A percentile compares a stretch with the other conserved stretches of the same genome.
These are phyloP conservation scores for Boechera retrofracta DNA, from an alignment of 345 rosid species.

Conservation along the genomic window DNA sequence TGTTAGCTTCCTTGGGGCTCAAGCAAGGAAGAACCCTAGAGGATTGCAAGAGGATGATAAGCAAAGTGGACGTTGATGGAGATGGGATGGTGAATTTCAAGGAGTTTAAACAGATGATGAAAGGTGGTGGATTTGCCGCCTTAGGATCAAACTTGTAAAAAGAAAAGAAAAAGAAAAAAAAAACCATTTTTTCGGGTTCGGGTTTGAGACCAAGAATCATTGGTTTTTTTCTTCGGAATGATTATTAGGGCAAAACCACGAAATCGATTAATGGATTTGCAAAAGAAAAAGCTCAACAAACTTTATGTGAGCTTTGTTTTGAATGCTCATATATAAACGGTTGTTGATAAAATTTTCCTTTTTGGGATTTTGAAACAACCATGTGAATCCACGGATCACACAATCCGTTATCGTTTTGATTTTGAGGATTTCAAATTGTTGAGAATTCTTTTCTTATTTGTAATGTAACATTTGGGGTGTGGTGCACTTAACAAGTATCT, in stretches of 20 bases:
- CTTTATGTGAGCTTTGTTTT: conserved; percentile 34
- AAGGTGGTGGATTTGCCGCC: conserved; percentile 92
- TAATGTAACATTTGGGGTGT: conserved; percentile 24
- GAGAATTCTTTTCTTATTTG: conserved; percentile 19
- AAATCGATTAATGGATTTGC: conserved; percentile 26
- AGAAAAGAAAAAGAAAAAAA: neutral
- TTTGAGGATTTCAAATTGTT: conserved; percentile 19
- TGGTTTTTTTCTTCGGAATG: conserved; percentile 37
- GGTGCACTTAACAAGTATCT: conserved; percentile 5
- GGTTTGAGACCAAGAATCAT: conserved; percentile 38
- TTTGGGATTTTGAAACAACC: conserved; percentile 32
- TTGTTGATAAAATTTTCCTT: conserved; percentile 17
- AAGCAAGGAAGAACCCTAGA: conserved; percentile 83
- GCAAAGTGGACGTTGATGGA: conserved; percentile 90
- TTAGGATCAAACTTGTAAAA: conserved; percentile 51
- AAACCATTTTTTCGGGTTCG: conserved; percentile 20
- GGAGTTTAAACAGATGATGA: conserved; percentile 98
- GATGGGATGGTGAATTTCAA: conserved; percentile 86
- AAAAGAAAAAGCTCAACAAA: conserved; percentile 1
- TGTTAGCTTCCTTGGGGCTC: conserved; percentile 80
- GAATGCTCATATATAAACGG: conserved; percentile 10
- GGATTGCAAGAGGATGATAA: conserved; percentile 86
- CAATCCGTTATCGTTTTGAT: too few relatives aligned
- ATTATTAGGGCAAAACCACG: conserved; percentile 39
- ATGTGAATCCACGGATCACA: conserved; percentile 13